phyloP scores from a whole-genome alignment of 305 asterid species.

The Fraxinus xanthoxyloides region DNA sequence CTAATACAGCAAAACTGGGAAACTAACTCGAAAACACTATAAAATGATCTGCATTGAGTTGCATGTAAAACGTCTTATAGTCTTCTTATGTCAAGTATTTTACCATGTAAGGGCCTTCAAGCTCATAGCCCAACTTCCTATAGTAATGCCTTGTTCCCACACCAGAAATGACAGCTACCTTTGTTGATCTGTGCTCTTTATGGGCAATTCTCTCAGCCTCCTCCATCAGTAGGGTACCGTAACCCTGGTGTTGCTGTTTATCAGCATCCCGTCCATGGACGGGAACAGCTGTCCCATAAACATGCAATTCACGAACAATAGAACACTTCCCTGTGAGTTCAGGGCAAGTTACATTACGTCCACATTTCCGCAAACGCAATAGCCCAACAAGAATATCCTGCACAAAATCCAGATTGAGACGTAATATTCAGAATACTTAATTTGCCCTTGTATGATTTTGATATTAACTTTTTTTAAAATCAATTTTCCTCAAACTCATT shows the following conservation, averaged over 20 bases:
- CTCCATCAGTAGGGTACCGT: constrained; percentile 90
- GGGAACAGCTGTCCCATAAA: constrained; percentile 96
- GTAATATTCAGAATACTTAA: neutral
- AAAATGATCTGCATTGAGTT: neutral
- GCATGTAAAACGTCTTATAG: neutral
- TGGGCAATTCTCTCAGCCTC: constrained; percentile 83
- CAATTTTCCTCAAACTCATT: neutral
- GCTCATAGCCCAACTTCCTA: constrained; percentile 90
- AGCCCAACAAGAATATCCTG: constrained; percentile 97
- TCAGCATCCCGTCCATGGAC: constrained; percentile 93
- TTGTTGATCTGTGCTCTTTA: constrained; percentile 77
- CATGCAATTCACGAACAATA: constrained; percentile 88
- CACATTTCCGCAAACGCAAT: constrained; percentile 83
- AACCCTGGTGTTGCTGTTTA: constrained; percentile 96
- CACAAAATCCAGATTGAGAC: constrained; percentile 8
- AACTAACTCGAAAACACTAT: neutral
- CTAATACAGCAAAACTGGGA: neutral
- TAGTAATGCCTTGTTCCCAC: constrained; percentile 97
- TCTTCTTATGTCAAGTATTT: constrained; percentile 47
- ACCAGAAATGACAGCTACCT: constrained; percentile 89
- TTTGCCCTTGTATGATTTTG: neutral
- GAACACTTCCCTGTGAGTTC: constrained; percentile 90
- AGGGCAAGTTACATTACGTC: constrained; percentile 75
- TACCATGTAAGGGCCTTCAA: constrained; percentile 98
- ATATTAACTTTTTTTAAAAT: neutral